Evolutionary conservation across 1,284 basidiomycete genomes (phyloP).

Genomic region (Singerocomus inundabilis): DNA sequence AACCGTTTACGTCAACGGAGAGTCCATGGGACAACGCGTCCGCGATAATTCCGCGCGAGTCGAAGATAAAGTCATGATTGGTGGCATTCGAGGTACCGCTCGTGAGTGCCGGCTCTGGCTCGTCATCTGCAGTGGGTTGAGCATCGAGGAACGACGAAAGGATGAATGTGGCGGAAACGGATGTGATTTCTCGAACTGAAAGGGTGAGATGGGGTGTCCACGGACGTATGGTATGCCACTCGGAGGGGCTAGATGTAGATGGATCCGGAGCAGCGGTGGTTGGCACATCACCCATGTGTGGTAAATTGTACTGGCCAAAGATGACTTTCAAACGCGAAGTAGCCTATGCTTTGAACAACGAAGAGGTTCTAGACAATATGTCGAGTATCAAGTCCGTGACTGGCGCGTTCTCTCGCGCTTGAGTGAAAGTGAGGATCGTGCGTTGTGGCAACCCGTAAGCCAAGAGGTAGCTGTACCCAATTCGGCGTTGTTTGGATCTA

Average conservation of each 20-base stretch:
- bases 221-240: constrained; percentile 73
- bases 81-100: constrained; percentile 34
- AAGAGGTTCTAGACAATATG: background rate
- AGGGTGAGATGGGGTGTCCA: constrained; percentile 69
- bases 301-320: background rate
- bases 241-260: constrained; percentile 23
- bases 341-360: background rate
- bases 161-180: constrained; percentile 68
- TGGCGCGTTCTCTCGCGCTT: background rate
- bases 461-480: background rate
- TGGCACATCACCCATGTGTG: constrained; percentile 20
- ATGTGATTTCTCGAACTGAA: constrained; percentile 72
- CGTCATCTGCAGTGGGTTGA: constrained; percentile 17
- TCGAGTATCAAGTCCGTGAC: background rate
- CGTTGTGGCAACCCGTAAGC: background rate
- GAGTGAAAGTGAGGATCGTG: background rate
- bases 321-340: background rate
- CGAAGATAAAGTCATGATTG: constrained; percentile 5
- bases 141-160: constrained; percentile 53
- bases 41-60: constrained; percentile 49
- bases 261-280: constrained; percentile 3
- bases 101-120: constrained; percentile 22
- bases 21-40: constrained; percentile 70
- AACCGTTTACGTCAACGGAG: constrained; percentile 72
- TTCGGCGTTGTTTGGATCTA: constrained; percentile 28